phyloP scores from a whole-genome alignment of 83 land plant genomes.

The Picea engelmannii region DNA sequence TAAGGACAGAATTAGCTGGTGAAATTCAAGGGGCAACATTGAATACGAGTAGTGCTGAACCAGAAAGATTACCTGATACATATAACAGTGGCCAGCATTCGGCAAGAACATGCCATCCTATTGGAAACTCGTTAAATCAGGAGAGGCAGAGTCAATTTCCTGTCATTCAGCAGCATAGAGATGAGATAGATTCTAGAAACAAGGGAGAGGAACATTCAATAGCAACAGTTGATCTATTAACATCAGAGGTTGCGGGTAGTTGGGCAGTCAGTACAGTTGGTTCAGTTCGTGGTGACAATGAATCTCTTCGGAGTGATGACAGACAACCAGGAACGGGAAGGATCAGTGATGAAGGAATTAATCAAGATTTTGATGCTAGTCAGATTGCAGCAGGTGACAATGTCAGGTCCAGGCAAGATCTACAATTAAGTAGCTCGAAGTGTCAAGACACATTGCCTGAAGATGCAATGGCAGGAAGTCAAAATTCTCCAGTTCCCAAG shows the following conservation, averaged over 20 bases:
- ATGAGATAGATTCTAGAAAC: slow-evolving; percentile 13
- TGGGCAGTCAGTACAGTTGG: slow-evolving; percentile 84
- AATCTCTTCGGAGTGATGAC: slow-evolving; percentile 46
- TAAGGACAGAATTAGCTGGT: not conserved
- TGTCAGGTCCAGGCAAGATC: not conserved
- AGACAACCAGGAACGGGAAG: slow-evolving; percentile 21
- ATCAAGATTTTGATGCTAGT: slow-evolving; percentile 29
- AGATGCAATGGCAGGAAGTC: slow-evolving; percentile 47
- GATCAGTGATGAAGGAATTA: slow-evolving; percentile 15
- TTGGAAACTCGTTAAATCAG: slow-evolving; percentile 8
- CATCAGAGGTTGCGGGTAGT: slow-evolving; percentile 92
- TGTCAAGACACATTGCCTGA: slow-evolving; percentile 14
- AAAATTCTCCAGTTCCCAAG: slow-evolving; percentile 24
- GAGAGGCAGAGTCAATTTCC: not conserved
- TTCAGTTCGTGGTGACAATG: slow-evolving; percentile 78
- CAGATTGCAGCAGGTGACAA: slow-evolving; percentile 26
- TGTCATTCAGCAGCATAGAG: not conserved
- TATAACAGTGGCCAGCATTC: not conserved
- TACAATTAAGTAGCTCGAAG: not conserved
- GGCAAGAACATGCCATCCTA: not conserved
- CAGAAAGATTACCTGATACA: not conserved
- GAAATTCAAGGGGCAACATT: slow-evolving; percentile 4
- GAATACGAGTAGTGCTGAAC: not conserved
- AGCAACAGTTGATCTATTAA: slow-evolving; percentile 72
- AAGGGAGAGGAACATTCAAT: slow-evolving; percentile 23